A percentile compares a stretch with the other conserved stretches of the same genome.
Evolutionary conservation across 2,329 filamentous ascomycete species (phyloP).

Genomic region (Lasiodiplodia sp.): DNA sequence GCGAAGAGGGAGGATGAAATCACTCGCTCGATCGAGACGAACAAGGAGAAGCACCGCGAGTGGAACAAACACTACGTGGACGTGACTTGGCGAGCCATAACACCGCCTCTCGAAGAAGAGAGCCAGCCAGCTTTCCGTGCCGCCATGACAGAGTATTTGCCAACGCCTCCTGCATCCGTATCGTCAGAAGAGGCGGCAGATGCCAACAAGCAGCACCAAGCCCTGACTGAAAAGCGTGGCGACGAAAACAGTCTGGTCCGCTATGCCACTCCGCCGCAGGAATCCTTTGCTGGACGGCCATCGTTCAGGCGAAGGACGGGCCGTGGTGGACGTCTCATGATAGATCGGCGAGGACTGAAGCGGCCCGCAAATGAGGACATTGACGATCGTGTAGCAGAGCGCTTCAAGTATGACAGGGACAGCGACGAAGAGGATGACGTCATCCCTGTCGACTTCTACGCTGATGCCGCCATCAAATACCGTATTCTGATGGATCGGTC

Average conservation of each 20-base stretch:
- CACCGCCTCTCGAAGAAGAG: slow-evolving; percentile 70
- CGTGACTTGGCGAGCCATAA: slow-evolving; percentile 83
- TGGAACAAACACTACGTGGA: slow-evolving; percentile 94
- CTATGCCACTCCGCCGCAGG: slow-evolving; percentile 48
- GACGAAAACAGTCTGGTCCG: slow-evolving; percentile 39
- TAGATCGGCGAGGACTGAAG: slow-evolving; percentile 79
- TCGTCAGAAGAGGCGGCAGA: slow-evolving; percentile 51
- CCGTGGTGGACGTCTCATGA: slow-evolving; percentile 83
- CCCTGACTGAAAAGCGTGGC: slow-evolving; percentile 4
- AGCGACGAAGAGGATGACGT: slow-evolving; percentile 78
- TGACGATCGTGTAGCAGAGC: slow-evolving; percentile 46
- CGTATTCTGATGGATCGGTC: slow-evolving; percentile 56
- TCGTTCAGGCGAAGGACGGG: slow-evolving; percentile 86
- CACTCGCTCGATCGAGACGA: slow-evolving; percentile 81
- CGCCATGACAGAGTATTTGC: slow-evolving; percentile 50
- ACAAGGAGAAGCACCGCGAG: slow-evolving; percentile 84
- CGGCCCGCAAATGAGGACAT: slow-evolving; percentile 56
- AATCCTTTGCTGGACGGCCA: slow-evolving; percentile 55
- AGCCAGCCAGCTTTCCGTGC: slow-evolving; percentile 49
- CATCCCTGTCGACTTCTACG: slow-evolving; percentile 77
- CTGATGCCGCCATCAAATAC: slow-evolving; percentile 64
- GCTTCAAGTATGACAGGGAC: slow-evolving; percentile 86
- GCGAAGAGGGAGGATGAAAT: slow-evolving; percentile 84
- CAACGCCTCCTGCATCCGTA: slow-evolving; percentile 56
- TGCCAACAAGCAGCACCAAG: slow-evolving; percentile 42